These are phyloP conservation scores for Colletotrichum melonis DNA, from an alignment of 2,329 filamentous ascomycete genomes.

Conservation along the genomic window DNA sequence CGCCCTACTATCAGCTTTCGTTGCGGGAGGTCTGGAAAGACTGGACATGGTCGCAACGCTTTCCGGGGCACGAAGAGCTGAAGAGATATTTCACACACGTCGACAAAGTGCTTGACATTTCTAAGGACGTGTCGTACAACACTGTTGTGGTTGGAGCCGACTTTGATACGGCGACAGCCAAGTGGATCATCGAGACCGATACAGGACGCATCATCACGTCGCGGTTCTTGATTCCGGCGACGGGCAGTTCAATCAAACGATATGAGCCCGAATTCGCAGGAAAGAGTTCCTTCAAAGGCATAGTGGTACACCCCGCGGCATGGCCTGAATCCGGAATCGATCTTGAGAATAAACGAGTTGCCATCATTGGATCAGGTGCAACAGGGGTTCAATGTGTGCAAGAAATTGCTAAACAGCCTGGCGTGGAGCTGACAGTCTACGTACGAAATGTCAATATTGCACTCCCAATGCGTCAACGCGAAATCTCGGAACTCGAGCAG, in stretches of 20 bases:
- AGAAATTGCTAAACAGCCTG: constrained; percentile 47
- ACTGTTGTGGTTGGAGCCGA: constrained; percentile 52
- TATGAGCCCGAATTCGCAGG: constrained; percentile 50
- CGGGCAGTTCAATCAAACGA: constrained; percentile 57
- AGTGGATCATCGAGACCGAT: constrained; percentile 57
- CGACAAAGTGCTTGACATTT: constrained; percentile 54
- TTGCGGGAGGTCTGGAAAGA: constrained; percentile 52
- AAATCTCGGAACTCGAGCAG: constrained; percentile 58
- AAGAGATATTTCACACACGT: constrained; percentile 59
- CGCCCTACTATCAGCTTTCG: constrained; percentile 49
- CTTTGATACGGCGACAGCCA: constrained; percentile 48
- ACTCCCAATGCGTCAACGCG: constrained; percentile 66
- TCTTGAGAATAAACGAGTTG: constrained; percentile 41
- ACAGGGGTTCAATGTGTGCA: constrained; percentile 45
- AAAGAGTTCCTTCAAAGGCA: constrained; percentile 43
- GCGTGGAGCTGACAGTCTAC: constrained; percentile 56
- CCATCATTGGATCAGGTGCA: constrained; percentile 46
- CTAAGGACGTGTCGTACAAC: constrained; percentile 57
- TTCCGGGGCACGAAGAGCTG: constrained; percentile 53
- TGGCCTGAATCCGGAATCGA: constrained; percentile 40
- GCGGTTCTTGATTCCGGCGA: constrained; percentile 58
- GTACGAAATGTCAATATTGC: constrained; percentile 69
- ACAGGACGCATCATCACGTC: constrained; percentile 50
- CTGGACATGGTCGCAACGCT: constrained; percentile 57
- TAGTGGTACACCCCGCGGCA: constrained; percentile 42